Evolutionary conservation across 2,329 filamentous ascomycete species (phyloP).

Genomic region (Diaporthe longicolla): DNA sequence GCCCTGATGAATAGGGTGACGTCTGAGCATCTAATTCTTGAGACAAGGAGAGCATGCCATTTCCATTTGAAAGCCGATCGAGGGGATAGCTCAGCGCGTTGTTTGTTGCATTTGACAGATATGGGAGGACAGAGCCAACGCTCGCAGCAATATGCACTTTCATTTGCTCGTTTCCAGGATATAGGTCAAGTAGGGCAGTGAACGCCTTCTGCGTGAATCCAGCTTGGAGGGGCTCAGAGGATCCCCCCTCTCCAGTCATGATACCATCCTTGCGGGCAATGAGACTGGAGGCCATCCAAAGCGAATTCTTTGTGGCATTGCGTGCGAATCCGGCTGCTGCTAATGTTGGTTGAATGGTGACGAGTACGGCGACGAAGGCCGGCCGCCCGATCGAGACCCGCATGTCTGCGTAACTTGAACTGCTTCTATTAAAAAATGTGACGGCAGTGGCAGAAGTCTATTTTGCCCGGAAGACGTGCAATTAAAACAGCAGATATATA

Average conservation of each 20-base stretch:
- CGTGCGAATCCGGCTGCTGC: not conserved
- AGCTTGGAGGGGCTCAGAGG: not conserved
- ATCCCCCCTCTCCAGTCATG: not conserved
- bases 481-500: not conserved
- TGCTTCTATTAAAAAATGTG: not conserved
- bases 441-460: not conserved
- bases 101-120: not conserved
- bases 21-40: not conserved
- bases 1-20: not conserved
- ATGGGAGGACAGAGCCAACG: not conserved
- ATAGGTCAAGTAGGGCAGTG: not conserved
- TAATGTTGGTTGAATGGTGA: not conserved
- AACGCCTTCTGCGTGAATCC: not conserved
- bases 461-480: not conserved
- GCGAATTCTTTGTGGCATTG: not conserved
- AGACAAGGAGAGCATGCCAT: not conserved
- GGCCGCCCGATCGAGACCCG: not conserved
- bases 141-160: not conserved
- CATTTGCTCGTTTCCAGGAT: not conserved
- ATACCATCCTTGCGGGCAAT: not conserved
- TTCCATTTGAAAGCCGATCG: not conserved
- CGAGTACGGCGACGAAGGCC: not conserved
- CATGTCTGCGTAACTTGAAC: not conserved
- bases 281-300: not conserved
- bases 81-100: not conserved